Percentiles rank a stretch among this genome's conserved stretches.
phyloP scores from a whole-genome alignment of 306 rosid species.

The Lathyrus tuberosus region DNA sequence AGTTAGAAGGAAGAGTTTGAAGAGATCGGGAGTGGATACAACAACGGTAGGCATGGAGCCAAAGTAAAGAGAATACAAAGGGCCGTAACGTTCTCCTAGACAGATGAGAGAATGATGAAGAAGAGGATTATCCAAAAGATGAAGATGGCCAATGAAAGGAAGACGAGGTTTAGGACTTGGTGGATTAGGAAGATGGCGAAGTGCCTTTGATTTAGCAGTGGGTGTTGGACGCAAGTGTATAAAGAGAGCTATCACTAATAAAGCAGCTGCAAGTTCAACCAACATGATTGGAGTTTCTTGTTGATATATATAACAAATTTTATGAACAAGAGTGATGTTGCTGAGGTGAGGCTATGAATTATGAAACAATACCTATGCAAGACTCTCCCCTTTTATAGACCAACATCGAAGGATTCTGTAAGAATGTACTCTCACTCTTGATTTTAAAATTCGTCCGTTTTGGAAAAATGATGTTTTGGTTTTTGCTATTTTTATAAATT shows the following conservation, averaged over 20 bases:
- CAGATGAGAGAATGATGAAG: constrained; percentile 45
- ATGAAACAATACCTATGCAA: too few relatives aligned
- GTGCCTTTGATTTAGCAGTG: constrained; percentile 37
- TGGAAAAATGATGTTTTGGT: too few relatives aligned
- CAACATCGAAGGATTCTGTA: too few relatives aligned
- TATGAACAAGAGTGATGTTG: too few relatives aligned
- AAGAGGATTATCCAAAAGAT: constrained; percentile 41
- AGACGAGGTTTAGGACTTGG: constrained; percentile 51
- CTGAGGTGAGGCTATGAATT: too few relatives aligned
- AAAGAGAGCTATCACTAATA: constrained; percentile 28
- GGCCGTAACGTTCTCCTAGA: constrained; percentile 42
- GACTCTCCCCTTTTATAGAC: too few relatives aligned
- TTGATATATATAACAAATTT: neutral
- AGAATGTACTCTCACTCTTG: too few relatives aligned
- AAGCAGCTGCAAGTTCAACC: constrained; percentile 18
- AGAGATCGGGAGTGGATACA: constrained; percentile 44
- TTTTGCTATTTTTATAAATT: too few relatives aligned
- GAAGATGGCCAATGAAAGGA: constrained; percentile 46
- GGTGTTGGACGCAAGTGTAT: constrained; percentile 36
- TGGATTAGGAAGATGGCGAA: constrained; percentile 47
- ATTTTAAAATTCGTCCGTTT: too few relatives aligned
- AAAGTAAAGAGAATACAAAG: constrained; percentile 47
- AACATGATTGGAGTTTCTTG: constrained; percentile 25
- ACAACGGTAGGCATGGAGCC: constrained; percentile 52
- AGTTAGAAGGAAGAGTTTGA: constrained; percentile 48